phyloP scores from a whole-genome alignment of 2,329 filamentous ascomycete species.

The Neofusicoccum kwambonambiense region DNA sequence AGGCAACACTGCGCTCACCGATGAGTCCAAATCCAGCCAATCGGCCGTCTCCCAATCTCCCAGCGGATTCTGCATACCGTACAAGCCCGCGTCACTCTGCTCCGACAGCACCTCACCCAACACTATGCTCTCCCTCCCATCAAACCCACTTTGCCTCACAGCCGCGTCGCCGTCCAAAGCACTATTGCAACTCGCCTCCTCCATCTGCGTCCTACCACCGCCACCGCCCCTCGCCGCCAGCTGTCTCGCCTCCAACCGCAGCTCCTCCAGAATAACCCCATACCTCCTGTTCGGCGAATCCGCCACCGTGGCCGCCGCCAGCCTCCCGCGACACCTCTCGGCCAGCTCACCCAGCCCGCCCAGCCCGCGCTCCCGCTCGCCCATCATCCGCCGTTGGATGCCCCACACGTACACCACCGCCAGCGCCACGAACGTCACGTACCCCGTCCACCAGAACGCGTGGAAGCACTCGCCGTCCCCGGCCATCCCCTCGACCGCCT shows the following conservation, averaged over 20 bases:
- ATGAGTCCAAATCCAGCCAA: conserved; percentile 36
- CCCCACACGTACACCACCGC: conserved; percentile 50
- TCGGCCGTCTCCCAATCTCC: conserved; percentile 35
- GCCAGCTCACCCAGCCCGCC: conserved; percentile 41
- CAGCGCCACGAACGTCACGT: conserved; percentile 51
- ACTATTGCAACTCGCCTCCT: no score
- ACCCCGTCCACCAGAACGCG: conserved; percentile 51
- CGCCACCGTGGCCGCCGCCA: conserved; percentile 46
- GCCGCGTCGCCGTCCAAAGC: no score
- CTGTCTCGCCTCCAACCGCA: conserved; percentile 41
- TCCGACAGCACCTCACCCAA: not conserved
- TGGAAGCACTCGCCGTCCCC: conserved; percentile 40
- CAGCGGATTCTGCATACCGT: conserved; percentile 25
- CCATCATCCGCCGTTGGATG: conserved; percentile 37
- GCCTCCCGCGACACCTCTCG: conserved; percentile 45
- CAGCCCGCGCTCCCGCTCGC: not conserved
- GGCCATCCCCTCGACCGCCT: conserved; percentile 39
- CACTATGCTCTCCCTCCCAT: not conserved
- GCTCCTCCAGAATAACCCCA: conserved; percentile 49
- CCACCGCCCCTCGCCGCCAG: conserved; percentile 21
- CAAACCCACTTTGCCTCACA: no score
- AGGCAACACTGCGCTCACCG: conserved; percentile 20
- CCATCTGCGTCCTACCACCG: not conserved
- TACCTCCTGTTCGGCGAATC: conserved; percentile 50
- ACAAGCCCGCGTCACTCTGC: conserved; percentile 22